Evolutionary conservation across 495 filamentous ascomycete genomes (phyloP).

Genomic region (Viridothelium virens): DNA sequence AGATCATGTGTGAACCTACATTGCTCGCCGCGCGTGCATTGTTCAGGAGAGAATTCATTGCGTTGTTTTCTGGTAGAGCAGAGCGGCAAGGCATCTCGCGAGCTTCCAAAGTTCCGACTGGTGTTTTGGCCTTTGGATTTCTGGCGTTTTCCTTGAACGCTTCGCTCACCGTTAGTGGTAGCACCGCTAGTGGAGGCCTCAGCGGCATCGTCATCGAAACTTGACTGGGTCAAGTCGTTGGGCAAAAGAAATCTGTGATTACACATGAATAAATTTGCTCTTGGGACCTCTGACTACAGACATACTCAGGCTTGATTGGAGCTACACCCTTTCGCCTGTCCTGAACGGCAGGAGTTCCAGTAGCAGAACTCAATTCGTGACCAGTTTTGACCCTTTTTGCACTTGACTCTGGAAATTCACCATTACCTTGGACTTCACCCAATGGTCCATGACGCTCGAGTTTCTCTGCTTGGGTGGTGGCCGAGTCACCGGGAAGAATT

Average conservation of each 20-base stretch:
- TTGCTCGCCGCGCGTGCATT: conserved; percentile 65
- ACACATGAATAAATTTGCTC: conserved; percentile 9
- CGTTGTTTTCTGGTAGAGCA: conserved; percentile 60
- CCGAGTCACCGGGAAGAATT: conserved; percentile 24
- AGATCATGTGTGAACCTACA: conserved; percentile 78
- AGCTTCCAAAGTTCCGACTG: conserved; percentile 72
- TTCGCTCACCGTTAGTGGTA: conserved; percentile 29
- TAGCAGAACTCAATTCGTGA: conserved; percentile 21
- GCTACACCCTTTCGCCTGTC: conserved; percentile 59
- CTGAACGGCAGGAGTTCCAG: conserved; percentile 19
- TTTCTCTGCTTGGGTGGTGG: conserved; percentile 27
- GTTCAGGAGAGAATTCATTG: conserved; percentile 65
- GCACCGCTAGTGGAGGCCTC: conserved; percentile 31
- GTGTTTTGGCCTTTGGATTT: conserved; percentile 78
- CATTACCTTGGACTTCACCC: neutral
- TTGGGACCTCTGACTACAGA: conserved; percentile 14
- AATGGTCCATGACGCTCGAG: conserved; percentile 19
- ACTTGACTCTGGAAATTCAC: conserved; percentile 38
- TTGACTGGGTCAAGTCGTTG: conserved; percentile 1
- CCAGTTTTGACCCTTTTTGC: conserved; percentile 55
- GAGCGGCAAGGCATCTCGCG: conserved; percentile 66
- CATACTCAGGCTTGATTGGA: conserved; percentile 77
- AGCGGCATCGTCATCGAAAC: conserved; percentile 34
- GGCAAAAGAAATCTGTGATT: conserved; percentile 9
- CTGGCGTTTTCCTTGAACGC: conserved; percentile 41